These are phyloP conservation scores for Claviceps sorghi DNA, from an alignment of 2,329 filamentous ascomycete species.

Conservation along the genomic window DNA sequence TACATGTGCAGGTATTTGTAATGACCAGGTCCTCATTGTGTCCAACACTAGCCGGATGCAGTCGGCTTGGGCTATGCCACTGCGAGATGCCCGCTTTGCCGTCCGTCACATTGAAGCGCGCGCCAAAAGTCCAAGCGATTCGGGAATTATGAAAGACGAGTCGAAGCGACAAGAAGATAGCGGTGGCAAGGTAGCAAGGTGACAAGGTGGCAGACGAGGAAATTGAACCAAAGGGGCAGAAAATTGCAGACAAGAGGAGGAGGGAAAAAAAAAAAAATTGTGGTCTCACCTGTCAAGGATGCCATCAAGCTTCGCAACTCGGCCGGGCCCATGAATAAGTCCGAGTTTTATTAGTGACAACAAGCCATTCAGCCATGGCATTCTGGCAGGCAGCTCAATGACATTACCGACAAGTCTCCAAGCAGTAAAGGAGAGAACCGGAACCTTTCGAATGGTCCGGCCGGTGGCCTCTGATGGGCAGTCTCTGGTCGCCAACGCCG, in stretches of 20 bases:
- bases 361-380: slow-evolving; percentile 78
- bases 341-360: slow-evolving; percentile 64
- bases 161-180: neutral
- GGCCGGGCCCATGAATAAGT: slow-evolving; percentile 58
- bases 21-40: neutral
- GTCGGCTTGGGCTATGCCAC: neutral
- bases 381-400: slow-evolving; percentile 59
- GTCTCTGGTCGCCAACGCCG: slow-evolving; percentile 5
- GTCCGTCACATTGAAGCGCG: neutral
- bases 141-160: slow-evolving; percentile 24
- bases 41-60: neutral
- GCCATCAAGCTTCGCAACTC: slow-evolving; percentile 59
- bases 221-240: slow-evolving; percentile 6
- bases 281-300: slow-evolving; percentile 74
- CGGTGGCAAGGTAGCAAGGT: neutral
- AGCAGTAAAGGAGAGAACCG: slow-evolving; percentile 61
- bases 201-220: neutral
- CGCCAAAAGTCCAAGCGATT: slow-evolving; percentile 29
- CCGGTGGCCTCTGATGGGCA: neutral
- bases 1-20: neutral
- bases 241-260: slow-evolving; percentile 3
- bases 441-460: slow-evolving; percentile 28
- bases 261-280: slow-evolving; percentile 9
- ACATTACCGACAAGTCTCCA: slow-evolving; percentile 63
- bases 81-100: neutral